Evolutionary conservation across 176 grass and related monocot genomes (phyloP).

Genomic region (Triticum dicoccoides): DNA sequence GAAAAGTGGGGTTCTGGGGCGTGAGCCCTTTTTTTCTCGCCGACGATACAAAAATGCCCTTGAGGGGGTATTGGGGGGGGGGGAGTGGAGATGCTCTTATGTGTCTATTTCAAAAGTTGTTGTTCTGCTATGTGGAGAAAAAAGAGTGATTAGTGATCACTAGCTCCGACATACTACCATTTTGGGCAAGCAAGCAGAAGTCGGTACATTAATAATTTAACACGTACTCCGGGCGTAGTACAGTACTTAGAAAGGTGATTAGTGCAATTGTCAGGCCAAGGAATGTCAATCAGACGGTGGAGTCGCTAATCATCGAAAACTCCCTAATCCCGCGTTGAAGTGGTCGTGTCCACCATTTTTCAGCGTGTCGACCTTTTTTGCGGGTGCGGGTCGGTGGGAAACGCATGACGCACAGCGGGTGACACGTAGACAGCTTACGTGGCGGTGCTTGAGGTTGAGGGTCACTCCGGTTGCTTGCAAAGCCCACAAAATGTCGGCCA

Average conservation of each 20-base stretch:
- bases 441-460: neutral
- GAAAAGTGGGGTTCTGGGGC: no score
- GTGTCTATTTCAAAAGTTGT: no score
- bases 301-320: neutral
- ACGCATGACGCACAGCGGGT: neutral
- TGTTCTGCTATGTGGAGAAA: no score
- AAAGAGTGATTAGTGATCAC: neutral
- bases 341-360: neutral
- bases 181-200: no score
- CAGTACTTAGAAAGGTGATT: neutral
- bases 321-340: constrained; percentile 46
- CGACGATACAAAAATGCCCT: no score
- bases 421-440: constrained; percentile 13
- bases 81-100: no score
- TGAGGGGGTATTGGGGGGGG: no score
- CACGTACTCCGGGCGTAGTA: no score
- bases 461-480: neutral
- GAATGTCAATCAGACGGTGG: neutral
- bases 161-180: neutral
- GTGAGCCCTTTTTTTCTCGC: no score
- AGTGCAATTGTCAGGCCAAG: neutral
- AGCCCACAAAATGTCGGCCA: neutral
- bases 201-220: neutral
- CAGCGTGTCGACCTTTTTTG: neutral
- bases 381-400: constrained; percentile 31